Percentiles rank a stretch among this genome's conserved stretches.
Evolutionary conservation across 176 grass and related monocot species (phyloP).

Genomic region (Ananas comosus): DNA sequence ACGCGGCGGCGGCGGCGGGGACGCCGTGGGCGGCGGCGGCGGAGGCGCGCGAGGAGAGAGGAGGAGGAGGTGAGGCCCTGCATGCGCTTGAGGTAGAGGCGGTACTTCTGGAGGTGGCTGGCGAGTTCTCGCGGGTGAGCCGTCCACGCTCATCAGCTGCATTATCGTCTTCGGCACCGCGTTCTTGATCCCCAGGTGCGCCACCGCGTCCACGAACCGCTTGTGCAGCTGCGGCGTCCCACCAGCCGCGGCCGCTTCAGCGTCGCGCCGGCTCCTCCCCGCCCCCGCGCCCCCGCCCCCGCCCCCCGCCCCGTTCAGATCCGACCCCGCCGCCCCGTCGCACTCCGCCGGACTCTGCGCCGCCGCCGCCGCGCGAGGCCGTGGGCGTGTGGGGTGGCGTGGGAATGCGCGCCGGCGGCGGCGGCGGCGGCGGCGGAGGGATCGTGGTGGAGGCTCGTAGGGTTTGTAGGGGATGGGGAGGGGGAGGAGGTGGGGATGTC

Average conservation of each 20-base stretch:
- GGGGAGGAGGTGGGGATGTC: constrained; percentile 49
- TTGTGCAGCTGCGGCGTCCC: constrained; percentile 93
- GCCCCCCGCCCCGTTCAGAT: constrained; percentile 31
- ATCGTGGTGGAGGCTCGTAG: constrained; percentile 2
- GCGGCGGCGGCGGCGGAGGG: not conserved
- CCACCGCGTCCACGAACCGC: constrained; percentile 79
- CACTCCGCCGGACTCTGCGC: no score
- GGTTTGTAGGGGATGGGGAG: constrained; percentile 1
- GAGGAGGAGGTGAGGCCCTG: constrained; percentile 44
- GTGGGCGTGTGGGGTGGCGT: not conserved
- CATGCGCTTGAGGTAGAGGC: constrained; percentile 85
- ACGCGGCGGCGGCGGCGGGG: constrained; percentile 19
- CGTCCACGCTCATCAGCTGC: constrained; percentile 89
- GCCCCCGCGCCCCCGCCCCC: constrained; percentile 6
- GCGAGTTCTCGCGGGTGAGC: constrained; percentile 93
- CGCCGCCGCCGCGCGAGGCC: constrained; percentile 19
- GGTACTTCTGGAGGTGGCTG: constrained; percentile 80
- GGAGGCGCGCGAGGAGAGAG: no score
- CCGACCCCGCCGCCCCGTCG: constrained; percentile 29
- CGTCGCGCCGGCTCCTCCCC: constrained; percentile 70
- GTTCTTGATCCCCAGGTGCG: constrained; percentile 91
- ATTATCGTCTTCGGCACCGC: constrained; percentile 96
- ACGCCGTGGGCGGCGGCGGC: not conserved
- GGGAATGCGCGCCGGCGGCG: not conserved
- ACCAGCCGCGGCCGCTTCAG: constrained; percentile 78